phyloP scores from a whole-genome alignment of 306 rosid species.

The Styphnolobium japonicum region DNA sequence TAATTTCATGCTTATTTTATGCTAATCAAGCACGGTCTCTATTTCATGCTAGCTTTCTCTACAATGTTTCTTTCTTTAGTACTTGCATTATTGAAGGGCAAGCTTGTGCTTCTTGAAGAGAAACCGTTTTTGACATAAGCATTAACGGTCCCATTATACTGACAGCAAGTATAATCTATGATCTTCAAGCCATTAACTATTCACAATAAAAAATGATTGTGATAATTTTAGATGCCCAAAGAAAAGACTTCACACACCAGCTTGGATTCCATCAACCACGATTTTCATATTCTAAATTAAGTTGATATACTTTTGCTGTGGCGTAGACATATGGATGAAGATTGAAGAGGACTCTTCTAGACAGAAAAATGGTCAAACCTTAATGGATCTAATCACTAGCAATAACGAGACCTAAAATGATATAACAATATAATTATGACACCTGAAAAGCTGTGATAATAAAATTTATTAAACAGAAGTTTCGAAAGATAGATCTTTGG shows the following conservation, averaged over 20 bases:
- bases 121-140: not conserved
- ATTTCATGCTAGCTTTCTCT: not conserved
- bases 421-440: not conserved
- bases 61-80: not conserved
- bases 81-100: slow-evolving; percentile 17
- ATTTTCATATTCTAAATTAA: slow-evolving; percentile 14
- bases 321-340: slow-evolving; percentile 21
- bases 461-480: slow-evolving; percentile 21
- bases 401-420: not conserved
- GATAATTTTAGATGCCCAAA: slow-evolving; percentile 14
- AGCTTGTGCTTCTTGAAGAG: slow-evolving; percentile 1
- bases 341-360: slow-evolving; percentile 3
- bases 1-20: not conserved
- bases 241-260: slow-evolving; percentile 34
- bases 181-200: slow-evolving; percentile 18
- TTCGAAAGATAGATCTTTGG: not conserved
- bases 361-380: slow-evolving; percentile 29
- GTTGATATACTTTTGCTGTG: not conserved
- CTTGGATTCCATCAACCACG: slow-evolving; percentile 35
- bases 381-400: slow-evolving; percentile 9
- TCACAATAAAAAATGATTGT: slow-evolving; percentile 21
- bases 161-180: slow-evolving; percentile 30
- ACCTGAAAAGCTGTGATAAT: slow-evolving; percentile 19
- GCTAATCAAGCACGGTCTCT: not conserved
- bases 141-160: slow-evolving; percentile 18